Percentiles rank a stretch among this genome's conserved stretches.
phyloP scores from a whole-genome alignment of 2,329 filamentous ascomycete species.

The Cadophora malorum region DNA sequence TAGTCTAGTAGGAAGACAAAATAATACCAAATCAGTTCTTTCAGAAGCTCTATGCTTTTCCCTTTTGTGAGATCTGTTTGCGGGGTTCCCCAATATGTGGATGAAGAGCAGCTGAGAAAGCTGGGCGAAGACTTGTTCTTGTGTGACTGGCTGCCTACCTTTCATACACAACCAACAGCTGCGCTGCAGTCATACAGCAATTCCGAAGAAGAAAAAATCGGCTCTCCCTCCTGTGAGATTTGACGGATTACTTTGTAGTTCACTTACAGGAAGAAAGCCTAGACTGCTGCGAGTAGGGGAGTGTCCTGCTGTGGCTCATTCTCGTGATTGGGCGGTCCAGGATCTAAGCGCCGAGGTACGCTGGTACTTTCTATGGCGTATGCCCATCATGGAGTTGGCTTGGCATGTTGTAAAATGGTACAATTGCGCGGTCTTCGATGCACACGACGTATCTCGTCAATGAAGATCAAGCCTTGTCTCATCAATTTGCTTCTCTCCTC shows the following conservation, averaged over 20 bases:
- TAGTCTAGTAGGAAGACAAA: neutral
- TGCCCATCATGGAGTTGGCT: neutral
- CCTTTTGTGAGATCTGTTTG: neutral
- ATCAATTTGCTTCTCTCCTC: too few relatives aligned
- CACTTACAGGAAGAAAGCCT: neutral
- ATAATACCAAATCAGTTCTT: neutral
- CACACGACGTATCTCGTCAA: too few relatives aligned
- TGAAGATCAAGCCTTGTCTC: too few relatives aligned
- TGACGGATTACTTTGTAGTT: neutral
- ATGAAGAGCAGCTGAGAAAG: neutral
- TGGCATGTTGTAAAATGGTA: too few relatives aligned
- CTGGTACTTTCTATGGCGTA: neutral
- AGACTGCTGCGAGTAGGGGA: neutral
- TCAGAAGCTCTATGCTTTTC: neutral
- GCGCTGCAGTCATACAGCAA: neutral
- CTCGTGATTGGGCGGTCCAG: neutral
- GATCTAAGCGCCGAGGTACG: neutral
- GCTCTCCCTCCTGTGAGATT: neutral
- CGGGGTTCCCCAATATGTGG: slow-evolving; percentile 3
- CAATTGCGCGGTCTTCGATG: too few relatives aligned
- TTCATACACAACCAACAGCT: neutral
- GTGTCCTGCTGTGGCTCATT: neutral
- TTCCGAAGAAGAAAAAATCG: neutral
- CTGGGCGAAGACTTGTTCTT: slow-evolving; percentile 14
- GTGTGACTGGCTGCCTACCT: slow-evolving; percentile 10